These are phyloP conservation scores for Macrolepiota fuliginosa DNA, from an alignment of 768 basidiomycete genomes.

Conservation along the genomic window DNA sequence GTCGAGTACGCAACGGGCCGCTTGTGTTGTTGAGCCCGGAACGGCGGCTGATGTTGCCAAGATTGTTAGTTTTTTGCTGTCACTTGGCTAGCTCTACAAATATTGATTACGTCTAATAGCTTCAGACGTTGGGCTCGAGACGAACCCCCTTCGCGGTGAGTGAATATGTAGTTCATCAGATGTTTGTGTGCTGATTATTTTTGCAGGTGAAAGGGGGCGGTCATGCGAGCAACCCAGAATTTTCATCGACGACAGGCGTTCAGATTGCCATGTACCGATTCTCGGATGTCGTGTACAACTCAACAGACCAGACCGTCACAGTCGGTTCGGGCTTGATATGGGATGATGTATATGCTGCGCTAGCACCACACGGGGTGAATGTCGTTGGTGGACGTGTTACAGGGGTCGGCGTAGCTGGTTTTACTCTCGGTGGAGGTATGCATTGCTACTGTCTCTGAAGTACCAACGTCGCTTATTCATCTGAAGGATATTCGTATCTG, in stretches of 20 bases:
- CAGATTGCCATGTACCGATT: conserved; percentile 57
- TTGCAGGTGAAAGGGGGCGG: conserved; percentile 62
- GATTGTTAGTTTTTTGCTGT: conserved; percentile 34
- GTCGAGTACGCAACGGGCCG: conserved; percentile 40
- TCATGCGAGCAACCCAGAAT: conserved; percentile 51
- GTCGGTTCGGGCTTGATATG: conserved; percentile 53
- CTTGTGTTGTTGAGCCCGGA: conserved; percentile 57
- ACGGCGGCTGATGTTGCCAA: conserved; percentile 43
- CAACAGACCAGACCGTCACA: conserved; percentile 33
- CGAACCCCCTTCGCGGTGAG: conserved; percentile 50
- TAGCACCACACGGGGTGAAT: conserved; percentile 46
- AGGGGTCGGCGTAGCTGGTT: conserved; percentile 59
- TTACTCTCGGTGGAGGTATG: conserved; percentile 54
- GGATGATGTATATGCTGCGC: conserved; percentile 60
- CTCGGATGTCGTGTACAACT: conserved; percentile 40
- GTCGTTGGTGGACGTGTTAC: conserved; percentile 60
- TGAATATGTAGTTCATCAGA: conserved; percentile 26
- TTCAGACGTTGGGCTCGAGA: conserved; percentile 39
- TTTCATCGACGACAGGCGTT: conserved; percentile 59
- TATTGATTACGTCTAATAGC: conserved; percentile 26
- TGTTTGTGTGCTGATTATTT: conserved; percentile 24
- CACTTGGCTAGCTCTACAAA: neutral
- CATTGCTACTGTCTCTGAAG: neutral
- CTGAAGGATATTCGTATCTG: conserved; percentile 58
- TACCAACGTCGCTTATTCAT: conserved; percentile 23